phyloP scores from a whole-genome alignment of 23 red algal genomes.

The Gracilariopsis chorda region DNA sequence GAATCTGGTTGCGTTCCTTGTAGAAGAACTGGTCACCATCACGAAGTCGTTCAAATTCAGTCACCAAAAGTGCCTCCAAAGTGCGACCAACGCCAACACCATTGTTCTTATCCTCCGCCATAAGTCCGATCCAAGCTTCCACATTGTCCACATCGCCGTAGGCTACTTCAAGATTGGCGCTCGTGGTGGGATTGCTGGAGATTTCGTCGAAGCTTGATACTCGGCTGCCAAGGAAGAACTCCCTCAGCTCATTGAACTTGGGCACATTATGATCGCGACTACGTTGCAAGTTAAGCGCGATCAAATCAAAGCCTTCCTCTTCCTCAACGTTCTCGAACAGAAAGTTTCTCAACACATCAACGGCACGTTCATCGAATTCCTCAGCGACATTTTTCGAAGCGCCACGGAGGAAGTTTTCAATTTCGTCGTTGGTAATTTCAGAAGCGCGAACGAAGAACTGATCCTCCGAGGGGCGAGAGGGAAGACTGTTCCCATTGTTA shows the following conservation, averaged over 20 bases:
- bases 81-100: neutral
- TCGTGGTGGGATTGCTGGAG: neutral
- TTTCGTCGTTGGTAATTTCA: neutral
- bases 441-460: constrained; percentile 42
- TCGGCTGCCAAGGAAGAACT: neutral
- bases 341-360: constrained; percentile 39
- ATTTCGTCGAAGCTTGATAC: constrained; percentile 9
- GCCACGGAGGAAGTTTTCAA: constrained; percentile 28
- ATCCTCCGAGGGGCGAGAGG: neutral
- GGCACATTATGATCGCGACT: constrained; percentile 50
- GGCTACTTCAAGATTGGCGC: neutral
- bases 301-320: constrained; percentile 48
- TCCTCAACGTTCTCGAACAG: constrained; percentile 53
- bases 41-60: constrained; percentile 17
- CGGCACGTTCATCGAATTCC: constrained; percentile 44
- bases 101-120: constrained; percentile 19
- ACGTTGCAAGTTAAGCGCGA: constrained; percentile 50
- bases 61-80: neutral
- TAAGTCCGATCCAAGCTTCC: constrained; percentile 21
- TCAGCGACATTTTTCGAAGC: constrained; percentile 5
- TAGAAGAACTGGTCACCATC: constrained; percentile 66
- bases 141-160: constrained; percentile 29
- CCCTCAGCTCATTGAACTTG: constrained; percentile 28
- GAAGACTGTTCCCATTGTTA: neutral
- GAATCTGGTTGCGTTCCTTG: constrained; percentile 11